These are phyloP conservation scores for Corinectria fuckeliana DNA, from an alignment of 2,329 filamentous ascomycete species.

Conservation along the genomic window DNA sequence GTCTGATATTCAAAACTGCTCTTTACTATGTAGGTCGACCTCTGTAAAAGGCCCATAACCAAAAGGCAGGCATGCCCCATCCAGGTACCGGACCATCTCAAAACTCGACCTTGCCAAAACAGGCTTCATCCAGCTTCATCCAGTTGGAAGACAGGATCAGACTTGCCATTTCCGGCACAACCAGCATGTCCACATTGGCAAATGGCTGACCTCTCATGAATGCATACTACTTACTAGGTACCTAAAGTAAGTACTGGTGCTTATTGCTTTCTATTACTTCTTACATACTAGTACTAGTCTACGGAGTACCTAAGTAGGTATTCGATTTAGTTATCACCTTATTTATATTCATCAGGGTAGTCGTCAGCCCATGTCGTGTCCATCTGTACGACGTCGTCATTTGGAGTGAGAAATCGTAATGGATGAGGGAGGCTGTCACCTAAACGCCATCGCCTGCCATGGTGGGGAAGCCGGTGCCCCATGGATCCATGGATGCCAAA, in stretches of 20 bases:
- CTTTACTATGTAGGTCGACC: background rate
- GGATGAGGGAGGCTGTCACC: slow-evolving; percentile 19
- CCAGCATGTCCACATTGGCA: slow-evolving; percentile 1
- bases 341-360: background rate
- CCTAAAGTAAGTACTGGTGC: too few species aligned
- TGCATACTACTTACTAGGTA: background rate
- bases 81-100: slow-evolving; percentile 10
- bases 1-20: background rate
- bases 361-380: slow-evolving; percentile 16
- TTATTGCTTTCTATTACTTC: background rate
- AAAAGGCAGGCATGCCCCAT: slow-evolving; percentile 4
- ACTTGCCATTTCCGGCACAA: slow-evolving; percentile 18
- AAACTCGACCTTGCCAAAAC: slow-evolving; percentile 13
- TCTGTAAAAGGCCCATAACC: background rate
- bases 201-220: background rate
- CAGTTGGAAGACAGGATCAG: slow-evolving; percentile 3
- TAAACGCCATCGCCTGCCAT: slow-evolving; percentile 22
- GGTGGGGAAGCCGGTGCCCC: slow-evolving; percentile 21
- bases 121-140: slow-evolving; percentile 14
- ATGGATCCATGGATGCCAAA: slow-evolving; percentile 19
- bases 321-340: too few species aligned
- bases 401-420: slow-evolving; percentile 24
- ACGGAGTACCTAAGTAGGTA: too few species aligned
- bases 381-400: slow-evolving; percentile 27
- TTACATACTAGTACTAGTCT: too few species aligned